These are phyloP conservation scores for Fusarium verticillioides DNA, from an alignment of 2,329 filamentous ascomycete species.

Conservation along the genomic window DNA sequence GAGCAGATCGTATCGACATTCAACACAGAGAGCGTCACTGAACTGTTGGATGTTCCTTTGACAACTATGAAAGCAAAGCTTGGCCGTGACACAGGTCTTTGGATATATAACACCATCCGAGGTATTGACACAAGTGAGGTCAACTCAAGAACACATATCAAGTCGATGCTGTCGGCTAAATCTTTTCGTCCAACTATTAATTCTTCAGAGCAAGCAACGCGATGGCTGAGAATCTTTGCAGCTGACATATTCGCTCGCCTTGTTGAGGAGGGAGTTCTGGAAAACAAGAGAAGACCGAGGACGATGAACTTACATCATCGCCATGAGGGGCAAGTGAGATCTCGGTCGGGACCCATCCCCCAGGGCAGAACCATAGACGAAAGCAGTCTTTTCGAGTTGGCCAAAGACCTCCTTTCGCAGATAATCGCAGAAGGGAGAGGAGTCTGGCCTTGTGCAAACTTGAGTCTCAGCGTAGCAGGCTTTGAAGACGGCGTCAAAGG, in stretches of 20 bases:
- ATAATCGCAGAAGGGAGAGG: conserved; percentile 76
- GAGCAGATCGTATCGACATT: conserved; percentile 86
- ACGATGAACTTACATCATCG: conserved; percentile 88
- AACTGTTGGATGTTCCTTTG: conserved; percentile 77
- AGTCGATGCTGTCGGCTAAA: conserved; percentile 97
- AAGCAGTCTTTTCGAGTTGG: conserved; percentile 76
- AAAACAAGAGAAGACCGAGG: conserved; percentile 86
- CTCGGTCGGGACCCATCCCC: conserved; percentile 80
- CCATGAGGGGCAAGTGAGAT: conserved; percentile 77
- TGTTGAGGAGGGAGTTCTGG: conserved; percentile 88
- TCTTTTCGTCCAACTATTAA: conserved; percentile 89
- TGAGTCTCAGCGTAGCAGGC: conserved; percentile 88
- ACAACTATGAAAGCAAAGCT: conserved; percentile 82
- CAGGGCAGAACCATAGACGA: conserved; percentile 80
- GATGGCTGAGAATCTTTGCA: conserved; percentile 91
- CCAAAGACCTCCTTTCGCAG: conserved; percentile 80
- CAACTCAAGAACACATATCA: conserved; percentile 90
- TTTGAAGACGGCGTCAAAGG: conserved; percentile 89
- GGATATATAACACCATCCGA: conserved; percentile 86
- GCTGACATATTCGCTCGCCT: conserved; percentile 91
- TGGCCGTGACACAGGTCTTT: conserved; percentile 84
- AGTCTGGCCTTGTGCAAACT: conserved; percentile 91
- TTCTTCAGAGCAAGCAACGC: conserved; percentile 78
- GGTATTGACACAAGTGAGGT: conserved; percentile 91
- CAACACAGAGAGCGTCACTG: conserved; percentile 80